Base-by-base conservation (phyloP, 1,284 basidiomycete genomes). In the Anthracocystis setariae region DNA sequence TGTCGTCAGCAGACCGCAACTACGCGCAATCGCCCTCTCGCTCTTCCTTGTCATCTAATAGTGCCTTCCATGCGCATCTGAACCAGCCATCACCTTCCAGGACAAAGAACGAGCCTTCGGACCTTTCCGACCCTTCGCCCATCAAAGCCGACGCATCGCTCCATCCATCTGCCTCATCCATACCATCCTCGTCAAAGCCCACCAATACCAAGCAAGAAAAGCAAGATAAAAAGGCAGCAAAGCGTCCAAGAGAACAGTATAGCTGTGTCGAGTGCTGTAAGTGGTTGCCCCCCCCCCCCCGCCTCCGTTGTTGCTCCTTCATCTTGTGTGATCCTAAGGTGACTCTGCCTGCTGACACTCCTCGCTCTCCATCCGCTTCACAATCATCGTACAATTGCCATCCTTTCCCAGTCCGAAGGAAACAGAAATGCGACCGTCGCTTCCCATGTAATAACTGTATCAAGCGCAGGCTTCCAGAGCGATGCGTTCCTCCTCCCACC, bases 371-470 rank as follows among this genome's bases (percentile, higher is more conserved):
- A 42, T 45, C 13, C 24, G n/a, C 15, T 17, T 45, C 24, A 15
- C 13, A 7, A n/a, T 21, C 7, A 33, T 35, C 29, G 1, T 23
- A 3, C 12, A 12, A 8, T 15, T 23, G 40, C n/a, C 18, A 35
- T 29, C 5, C 49, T n/a, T 29, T 8, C 17, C 24, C 65, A 69
- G 62, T 68, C 52, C 62, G 73, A 18, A 46, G 73, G 18, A 75
- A 75, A 54, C 73, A 75, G 44, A 75, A 75, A 47, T 75, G 73
- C 45, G 73, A 75, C 33, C 56, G 70, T 18, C 67, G 66, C n/a
- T 65, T 69, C 33, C 73, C 73, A 1, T 75, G 73, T 59, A 69
- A 73, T 57, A 66, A 75, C 20, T 75, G 73, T 37, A 73, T 75
- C 65, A 73, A 69, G 40, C 73, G 73, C 1, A 50, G 70, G 8